phyloP scores from a whole-genome alignment of 163 green algal genomes.

The Smithsoniella earleae region DNA sequence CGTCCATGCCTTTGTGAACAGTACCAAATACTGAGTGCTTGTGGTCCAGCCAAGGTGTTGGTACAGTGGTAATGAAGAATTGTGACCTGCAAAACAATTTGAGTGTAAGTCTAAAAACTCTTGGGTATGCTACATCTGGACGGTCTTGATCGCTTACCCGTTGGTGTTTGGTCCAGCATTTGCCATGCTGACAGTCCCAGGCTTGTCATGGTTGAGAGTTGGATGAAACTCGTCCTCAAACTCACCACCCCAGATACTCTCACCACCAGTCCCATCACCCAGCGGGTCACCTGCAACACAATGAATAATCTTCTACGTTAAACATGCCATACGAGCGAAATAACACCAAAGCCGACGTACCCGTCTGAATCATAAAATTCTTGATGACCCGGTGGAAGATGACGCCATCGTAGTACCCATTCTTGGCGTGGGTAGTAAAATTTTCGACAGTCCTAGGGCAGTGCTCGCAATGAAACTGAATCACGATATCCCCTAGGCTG shows the following conservation, averaged over 20 bases:
- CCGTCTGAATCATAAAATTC: slow-evolving; percentile 97
- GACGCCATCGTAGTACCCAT: slow-evolving; percentile 89
- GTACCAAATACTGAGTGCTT: slow-evolving; percentile 97
- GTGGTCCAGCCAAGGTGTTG: slow-evolving; percentile 93
- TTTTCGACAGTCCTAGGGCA: slow-evolving; percentile 93
- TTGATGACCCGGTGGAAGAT: slow-evolving; percentile 98
- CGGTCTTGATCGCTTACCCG: slow-evolving; percentile 41
- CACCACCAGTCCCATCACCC: slow-evolving; percentile 88
- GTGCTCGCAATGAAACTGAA: slow-evolving; percentile 91
- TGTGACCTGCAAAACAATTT: slow-evolving; percentile 40
- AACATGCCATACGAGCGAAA: slow-evolving; percentile 5
- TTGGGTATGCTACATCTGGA: neutral
- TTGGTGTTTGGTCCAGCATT: slow-evolving; percentile 75
- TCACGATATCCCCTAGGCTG: slow-evolving; percentile 76
- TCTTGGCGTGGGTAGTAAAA: slow-evolving; percentile 82
- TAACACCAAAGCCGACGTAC: slow-evolving; percentile 35
- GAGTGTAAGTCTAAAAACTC: slow-evolving; percentile 30
- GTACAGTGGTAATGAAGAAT: slow-evolving; percentile 95
- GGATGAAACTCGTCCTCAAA: slow-evolving; percentile 96
- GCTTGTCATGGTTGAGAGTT: slow-evolving; percentile 73
- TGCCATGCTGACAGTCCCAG: slow-evolving; percentile 86
- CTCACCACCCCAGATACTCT: slow-evolving; percentile 93
- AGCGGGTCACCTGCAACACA: slow-evolving; percentile 17
- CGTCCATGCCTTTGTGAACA: slow-evolving; percentile 65
- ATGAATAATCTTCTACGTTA: too few relatives aligned